Evolutionary conservation across 1,139 yeast genomes (phyloP).

Genomic region (Yamadazyma epiphylla): DNA sequence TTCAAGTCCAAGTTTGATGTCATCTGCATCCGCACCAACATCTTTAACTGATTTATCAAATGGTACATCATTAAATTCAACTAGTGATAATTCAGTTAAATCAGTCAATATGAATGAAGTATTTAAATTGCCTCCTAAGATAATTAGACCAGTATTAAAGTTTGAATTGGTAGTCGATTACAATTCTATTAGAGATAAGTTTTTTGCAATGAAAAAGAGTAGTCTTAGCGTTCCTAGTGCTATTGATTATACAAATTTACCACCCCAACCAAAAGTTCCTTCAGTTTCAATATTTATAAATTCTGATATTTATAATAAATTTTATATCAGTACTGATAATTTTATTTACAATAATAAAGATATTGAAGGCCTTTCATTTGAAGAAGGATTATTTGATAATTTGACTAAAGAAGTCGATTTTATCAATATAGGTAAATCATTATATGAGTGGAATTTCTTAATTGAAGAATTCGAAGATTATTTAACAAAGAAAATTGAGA

Average conservation of each 20-base stretch:
- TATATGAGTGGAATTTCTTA: constrained; percentile 59
- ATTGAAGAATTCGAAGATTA: constrained; percentile 60
- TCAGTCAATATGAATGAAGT: constrained; percentile 28
- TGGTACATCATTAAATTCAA: constrained; percentile 16
- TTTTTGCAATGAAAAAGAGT: constrained; percentile 15
- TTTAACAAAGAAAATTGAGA: constrained; percentile 36
- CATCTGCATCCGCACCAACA: constrained; percentile 39
- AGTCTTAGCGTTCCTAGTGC: constrained; percentile 6
- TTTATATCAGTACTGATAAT: constrained; percentile 28
- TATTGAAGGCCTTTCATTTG: constrained; percentile 10
- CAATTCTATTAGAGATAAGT: constrained; percentile 37
- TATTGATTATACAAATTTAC: constrained; percentile 11
- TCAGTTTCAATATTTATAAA: constrained; percentile 32
- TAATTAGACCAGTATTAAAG: constrained; percentile 43
- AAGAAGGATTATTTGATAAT: constrained; percentile 7
- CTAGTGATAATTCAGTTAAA: constrained; percentile 5
- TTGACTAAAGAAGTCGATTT: constrained; percentile 5
- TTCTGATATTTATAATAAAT: constrained; percentile 26
- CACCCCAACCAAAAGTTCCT: constrained; percentile 29
- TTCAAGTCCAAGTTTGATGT: constrained; percentile 42
- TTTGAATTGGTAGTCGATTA: constrained; percentile 47
- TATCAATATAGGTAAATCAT: constrained; percentile 53
- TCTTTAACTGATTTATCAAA: constrained; percentile 36
- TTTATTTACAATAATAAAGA: constrained; percentile 11
- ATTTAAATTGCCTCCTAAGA: constrained; percentile 41